These are phyloP conservation scores for Chlorencoelia australis DNA, from an alignment of 2,329 filamentous ascomycete genomes.

Conservation along the genomic window DNA sequence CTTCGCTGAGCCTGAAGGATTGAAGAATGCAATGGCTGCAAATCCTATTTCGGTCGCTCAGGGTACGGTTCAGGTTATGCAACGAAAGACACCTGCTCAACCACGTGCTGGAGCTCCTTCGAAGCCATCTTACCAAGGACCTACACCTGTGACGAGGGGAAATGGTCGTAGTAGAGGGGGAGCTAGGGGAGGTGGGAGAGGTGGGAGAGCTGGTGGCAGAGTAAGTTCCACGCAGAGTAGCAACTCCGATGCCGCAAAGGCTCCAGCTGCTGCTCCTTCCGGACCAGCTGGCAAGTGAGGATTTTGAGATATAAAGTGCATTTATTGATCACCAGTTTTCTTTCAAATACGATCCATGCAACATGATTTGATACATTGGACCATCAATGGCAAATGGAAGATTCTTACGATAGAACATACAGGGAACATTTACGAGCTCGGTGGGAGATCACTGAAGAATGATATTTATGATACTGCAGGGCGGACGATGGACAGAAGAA, in stretches of 20 bases:
- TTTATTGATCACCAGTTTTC: too few relatives aligned
- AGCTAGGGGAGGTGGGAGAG: conserved; percentile 15
- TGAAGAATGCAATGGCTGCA: conserved; percentile 70
- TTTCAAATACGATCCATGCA: too few relatives aligned
- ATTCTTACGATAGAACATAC: too few relatives aligned
- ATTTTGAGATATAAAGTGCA: too few relatives aligned
- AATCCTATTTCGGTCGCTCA: conserved; percentile 77
- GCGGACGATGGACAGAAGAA: too few relatives aligned
- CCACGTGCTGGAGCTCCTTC: conserved; percentile 65
- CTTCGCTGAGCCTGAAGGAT: conserved; percentile 61
- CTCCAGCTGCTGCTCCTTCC: conserved; percentile 15
- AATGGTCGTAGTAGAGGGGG: conserved; percentile 20
- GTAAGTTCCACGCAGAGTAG: conserved; percentile 13
- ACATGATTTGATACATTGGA: too few relatives aligned
- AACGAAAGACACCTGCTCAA: conserved; percentile 72
- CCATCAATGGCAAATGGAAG: too few relatives aligned
- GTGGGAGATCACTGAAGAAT: too few relatives aligned
- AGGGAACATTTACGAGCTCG: too few relatives aligned
- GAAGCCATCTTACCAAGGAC: conserved; percentile 9
- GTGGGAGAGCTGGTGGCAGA: conserved; percentile 17
- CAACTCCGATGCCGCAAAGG: conserved; percentile 10
- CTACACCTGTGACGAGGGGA: conserved; percentile 12
- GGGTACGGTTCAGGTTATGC: conserved; percentile 77
- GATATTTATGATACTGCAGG: too few relatives aligned
- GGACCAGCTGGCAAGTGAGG: conserved; percentile 20